Base-by-base conservation (phyloP, 2,329 filamentous ascomycete genomes). In the Nemania sp. region DNA sequence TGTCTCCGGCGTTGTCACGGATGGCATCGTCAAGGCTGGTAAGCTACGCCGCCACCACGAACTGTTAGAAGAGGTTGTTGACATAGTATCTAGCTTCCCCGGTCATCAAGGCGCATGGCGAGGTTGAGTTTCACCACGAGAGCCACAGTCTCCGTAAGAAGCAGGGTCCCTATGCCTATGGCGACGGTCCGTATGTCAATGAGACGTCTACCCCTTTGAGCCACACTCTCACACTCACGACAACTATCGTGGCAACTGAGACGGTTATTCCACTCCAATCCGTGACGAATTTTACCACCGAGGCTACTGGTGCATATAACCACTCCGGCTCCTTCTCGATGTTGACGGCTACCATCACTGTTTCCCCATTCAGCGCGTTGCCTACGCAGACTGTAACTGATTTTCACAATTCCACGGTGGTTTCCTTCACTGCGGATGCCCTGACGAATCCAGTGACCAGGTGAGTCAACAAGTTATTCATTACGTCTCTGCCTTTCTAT, bases 391-490 rank as follows among this genome's bases (percentile, higher is more conserved):
- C 55, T 54, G 52, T 12, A 32, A 59, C 51, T 1, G 13, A 17
- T 50, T 21, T 39, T 10, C 5, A 5, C 34, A 49, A 45, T 17
- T 32, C 3, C n/a, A 53, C 52, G 2, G 7, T 49, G 34, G 10
- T 21, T 32, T 51, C 62, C 29, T 47, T 46, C n/a, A 48, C 48
- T 12, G 49, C 12, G 6, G 59, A 59, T 49, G 55, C 29, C 12
- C 47, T 54, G 37, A 51, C 55, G 10, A 54, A 56, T 11, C 52
- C 64, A 5, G 49, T 17, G 4, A 42, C 29, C 17, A 53, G 51
- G 63, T 64, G 15, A 65, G 61, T 42, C 25, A 21, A 43, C n/a
- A n/a, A n/a, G n/a, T 45, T 29, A n/a, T 11, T 25, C 1, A 32
- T 25, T 3, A 5, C 25, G 25, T 13, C n/a, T 35, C 18, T 45